These are phyloP conservation scores for Metarhizium humberi DNA, from an alignment of 2,329 filamentous ascomycete species.

Conservation along the genomic window DNA sequence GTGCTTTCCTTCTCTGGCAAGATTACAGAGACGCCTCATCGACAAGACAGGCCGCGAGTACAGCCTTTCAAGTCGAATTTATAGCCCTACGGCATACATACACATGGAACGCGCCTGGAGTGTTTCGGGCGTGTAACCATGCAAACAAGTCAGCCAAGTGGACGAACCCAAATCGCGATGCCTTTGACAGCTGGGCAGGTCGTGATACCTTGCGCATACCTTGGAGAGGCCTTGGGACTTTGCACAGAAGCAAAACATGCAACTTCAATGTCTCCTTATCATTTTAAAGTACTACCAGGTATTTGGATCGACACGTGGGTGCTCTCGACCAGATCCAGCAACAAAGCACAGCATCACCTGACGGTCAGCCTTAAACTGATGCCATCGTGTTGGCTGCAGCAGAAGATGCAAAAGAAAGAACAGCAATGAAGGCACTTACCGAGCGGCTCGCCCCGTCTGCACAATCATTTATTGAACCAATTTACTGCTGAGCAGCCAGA, in stretches of 20 bases:
- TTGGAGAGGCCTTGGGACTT: no score
- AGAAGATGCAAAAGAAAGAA: not conserved
- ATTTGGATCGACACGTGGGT: not conserved
- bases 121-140: not conserved
- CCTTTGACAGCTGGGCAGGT: not conserved
- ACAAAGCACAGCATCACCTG: not conserved
- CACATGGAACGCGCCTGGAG: not conserved
- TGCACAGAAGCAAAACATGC: no score
- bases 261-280: not conserved
- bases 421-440: not conserved
- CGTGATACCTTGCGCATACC: not conserved
- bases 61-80: not conserved
- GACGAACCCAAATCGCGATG: not conserved
- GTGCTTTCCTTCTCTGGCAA: no score
- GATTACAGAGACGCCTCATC: not conserved
- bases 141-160: not conserved
- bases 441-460: not conserved
- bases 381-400: not conserved
- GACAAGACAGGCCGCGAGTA: not conserved
- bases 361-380: not conserved
- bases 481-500: not conserved
- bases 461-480: not conserved
- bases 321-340: not conserved
- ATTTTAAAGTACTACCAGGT: not conserved
- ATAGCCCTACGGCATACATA: not conserved